Conservation (phyloP, 176 grass and related monocot genomes). For the Pontederia paniculata region DNA sequence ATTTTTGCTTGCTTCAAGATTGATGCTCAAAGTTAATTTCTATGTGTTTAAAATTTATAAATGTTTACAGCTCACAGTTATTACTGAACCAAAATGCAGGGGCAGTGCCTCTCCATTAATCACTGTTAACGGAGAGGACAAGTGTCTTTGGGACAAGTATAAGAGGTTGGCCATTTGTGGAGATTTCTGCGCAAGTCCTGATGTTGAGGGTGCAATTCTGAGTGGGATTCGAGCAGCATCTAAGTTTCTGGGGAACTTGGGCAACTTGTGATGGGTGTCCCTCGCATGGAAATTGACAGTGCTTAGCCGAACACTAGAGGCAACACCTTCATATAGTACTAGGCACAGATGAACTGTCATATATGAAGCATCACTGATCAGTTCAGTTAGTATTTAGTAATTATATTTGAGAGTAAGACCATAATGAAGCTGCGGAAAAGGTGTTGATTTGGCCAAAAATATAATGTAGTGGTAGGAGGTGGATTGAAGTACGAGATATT, state of each 20-base stretch:
- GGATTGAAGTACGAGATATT: too few relatives aligned
- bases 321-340: too few relatives aligned
- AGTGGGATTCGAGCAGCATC: conserved; percentile 68
- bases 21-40: not conserved
- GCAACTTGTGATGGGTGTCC: conserved; percentile 34
- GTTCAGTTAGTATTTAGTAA: too few relatives aligned
- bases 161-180: conserved; percentile 68
- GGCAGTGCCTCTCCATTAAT: conserved; percentile 58
- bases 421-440: too few relatives aligned
- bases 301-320: too few relatives aligned
- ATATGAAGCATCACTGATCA: too few relatives aligned
- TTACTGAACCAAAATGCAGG: conserved; percentile 35
- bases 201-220: conserved; percentile 69
- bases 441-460: too few relatives aligned
- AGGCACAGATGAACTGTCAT: too few relatives aligned
- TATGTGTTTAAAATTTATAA: not conserved
- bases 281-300: too few relatives aligned
- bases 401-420: too few relatives aligned
- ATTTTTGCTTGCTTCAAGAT: too few relatives aligned
- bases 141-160: conserved; percentile 64
- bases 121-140: conserved; percentile 49
- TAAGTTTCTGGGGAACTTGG: conserved; percentile 59
- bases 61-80: not conserved
- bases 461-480: too few relatives aligned
- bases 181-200: conserved; percentile 71